These are phyloP conservation scores for Taphrina wiesneri DNA, from an alignment of 1,139 yeast genomes.

Conservation along the genomic window DNA sequence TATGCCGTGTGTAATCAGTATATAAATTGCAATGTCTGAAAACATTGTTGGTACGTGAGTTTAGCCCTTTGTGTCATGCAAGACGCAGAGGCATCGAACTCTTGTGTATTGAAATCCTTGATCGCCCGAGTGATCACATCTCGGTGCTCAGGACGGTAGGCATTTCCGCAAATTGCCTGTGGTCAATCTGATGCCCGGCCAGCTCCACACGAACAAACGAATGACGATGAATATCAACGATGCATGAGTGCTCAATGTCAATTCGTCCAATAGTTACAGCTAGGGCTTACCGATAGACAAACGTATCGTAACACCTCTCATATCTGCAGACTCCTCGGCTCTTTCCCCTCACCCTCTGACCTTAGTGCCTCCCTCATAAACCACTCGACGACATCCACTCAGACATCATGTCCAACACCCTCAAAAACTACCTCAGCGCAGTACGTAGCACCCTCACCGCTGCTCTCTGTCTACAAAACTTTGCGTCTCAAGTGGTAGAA, in stretches of 20 bases:
- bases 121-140: background rate
- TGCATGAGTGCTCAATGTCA: too few species aligned
- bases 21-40: too few species aligned
- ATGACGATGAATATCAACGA: background rate
- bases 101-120: too few species aligned
- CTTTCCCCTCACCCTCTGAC: background rate
- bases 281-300: too few species aligned
- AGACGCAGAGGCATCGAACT: too few species aligned
- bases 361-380: background rate
- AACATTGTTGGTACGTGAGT: too few species aligned
- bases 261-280: too few species aligned
- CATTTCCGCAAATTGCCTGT: background rate
- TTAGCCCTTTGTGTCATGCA: too few species aligned
- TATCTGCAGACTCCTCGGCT: too few species aligned
- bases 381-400: background rate
- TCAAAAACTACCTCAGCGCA: constrained; percentile 90
- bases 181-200: background rate
- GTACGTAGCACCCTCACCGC: constrained; percentile 93
- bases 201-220: background rate
- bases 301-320: too few species aligned
- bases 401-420: constrained; percentile 63
- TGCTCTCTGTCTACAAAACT: constrained; percentile 90
- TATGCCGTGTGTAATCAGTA: background rate
- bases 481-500: constrained; percentile 91
- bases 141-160: background rate